Evolutionary conservation across 352 stramenopile genomes (phyloP), one percentile per base, ranked within the genome.

Genomic region (Pythium insidiosum): DNA sequence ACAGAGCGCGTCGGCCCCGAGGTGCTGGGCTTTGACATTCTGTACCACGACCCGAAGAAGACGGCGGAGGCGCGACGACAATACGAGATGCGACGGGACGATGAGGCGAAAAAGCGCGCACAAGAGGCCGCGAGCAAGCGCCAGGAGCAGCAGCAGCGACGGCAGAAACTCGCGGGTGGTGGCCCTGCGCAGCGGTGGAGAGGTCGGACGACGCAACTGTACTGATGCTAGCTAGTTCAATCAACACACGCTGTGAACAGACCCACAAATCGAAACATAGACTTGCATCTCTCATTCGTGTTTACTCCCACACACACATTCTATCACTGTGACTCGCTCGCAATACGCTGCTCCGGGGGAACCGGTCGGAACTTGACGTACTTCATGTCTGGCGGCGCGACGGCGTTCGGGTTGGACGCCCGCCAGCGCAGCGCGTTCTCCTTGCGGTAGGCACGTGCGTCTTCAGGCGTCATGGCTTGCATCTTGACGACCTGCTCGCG

Each of bases 1-100:
- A n/a, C 75, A 16, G 69, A 80, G 13, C 68, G 79, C 43, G 54
- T 62, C 9, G 68, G 67, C 19, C 79, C 79, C 2, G 35, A 58
- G 21, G 58, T 29, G 21, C 85, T 91, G 43, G 79, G 79, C 20
- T 91, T 77, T 51, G 70, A 83, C 5, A 66, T 91, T 23, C 42
- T 87, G 29, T 58, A 79, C 31, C 73, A 88, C 45, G 74, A 88
- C 40, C 72, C 75, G 11, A 62, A 74, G 42, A 84, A 85, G 39
- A 89, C 75, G 3, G 67, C 64, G 1, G 71, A 69, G 28, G 68
- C 84, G 33, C 60, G 70, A 4, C 56, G 72, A 11, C 67, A 73
- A 42, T 88, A 88, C 50, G 74, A 86, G 53, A 62, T 62, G 15
- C 66, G 77, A 13, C 61, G 73, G 34, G 63, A 80, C 35, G 71